These are phyloP conservation scores for Neoboletus magnificus DNA, from an alignment of 768 basidiomycete genomes.

Conservation along the genomic window DNA sequence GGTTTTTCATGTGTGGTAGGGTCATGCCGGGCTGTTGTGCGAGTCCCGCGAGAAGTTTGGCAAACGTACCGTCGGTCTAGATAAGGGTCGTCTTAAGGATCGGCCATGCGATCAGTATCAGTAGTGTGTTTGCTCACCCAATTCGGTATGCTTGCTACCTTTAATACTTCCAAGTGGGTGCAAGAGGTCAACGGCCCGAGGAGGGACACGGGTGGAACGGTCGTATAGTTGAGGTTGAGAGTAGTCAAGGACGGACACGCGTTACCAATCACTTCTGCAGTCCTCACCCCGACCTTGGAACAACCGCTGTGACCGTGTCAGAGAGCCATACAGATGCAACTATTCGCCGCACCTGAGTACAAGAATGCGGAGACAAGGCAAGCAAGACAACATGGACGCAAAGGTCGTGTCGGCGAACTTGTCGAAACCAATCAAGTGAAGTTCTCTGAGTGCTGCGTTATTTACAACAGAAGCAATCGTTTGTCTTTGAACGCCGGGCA, in stretches of 20 bases:
- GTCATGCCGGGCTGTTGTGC: constrained; percentile 21
- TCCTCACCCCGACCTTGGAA: constrained; percentile 50
- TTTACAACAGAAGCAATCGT: constrained; percentile 46
- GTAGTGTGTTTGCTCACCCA: constrained; percentile 43
- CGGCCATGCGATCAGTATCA: not conserved
- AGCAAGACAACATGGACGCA: constrained; percentile 44
- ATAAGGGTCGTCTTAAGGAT: not conserved
- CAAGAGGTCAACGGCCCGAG: constrained; percentile 39
- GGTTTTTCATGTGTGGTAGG: constrained; percentile 42
- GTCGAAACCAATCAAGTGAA: constrained; percentile 50
- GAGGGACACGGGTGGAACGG: constrained; percentile 47
- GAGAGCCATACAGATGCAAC: constrained; percentile 6
- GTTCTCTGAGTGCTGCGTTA: constrained; percentile 36
- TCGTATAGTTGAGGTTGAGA: constrained; percentile 62
- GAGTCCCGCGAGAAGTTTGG: constrained; percentile 39
- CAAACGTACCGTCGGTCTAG: constrained; percentile 57
- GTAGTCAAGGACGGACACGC: constrained; percentile 42
- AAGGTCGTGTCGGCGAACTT: constrained; percentile 52
- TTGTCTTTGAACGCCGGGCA: constrained; percentile 50
- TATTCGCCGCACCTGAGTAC: constrained; percentile 48
- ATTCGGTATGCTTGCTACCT: constrained; percentile 58
- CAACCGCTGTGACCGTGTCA: constrained; percentile 47
- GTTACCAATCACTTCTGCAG: constrained; percentile 41
- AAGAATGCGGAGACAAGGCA: constrained; percentile 45
- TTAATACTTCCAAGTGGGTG: constrained; percentile 48